These are phyloP conservation scores for Hyaloscypha hepaticicola DNA, from an alignment of 495 filamentous ascomycete genomes.

Conservation along the genomic window DNA sequence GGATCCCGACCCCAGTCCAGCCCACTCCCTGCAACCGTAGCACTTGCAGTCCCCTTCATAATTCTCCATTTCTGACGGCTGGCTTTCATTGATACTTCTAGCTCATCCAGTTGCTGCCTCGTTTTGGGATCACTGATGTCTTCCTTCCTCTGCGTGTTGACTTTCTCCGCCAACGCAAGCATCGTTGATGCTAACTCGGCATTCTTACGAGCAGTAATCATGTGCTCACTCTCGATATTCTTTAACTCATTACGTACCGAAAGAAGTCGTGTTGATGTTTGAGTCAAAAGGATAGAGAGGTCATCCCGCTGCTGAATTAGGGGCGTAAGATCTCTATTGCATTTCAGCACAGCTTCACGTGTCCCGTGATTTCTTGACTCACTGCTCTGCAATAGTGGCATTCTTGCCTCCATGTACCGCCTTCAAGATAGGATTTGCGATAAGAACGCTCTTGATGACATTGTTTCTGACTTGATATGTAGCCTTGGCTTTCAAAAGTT, in stretches of 20 bases:
- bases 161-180: slow-evolving; percentile 57
- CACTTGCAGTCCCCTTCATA: slow-evolving; percentile 72
- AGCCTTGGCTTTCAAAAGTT: slow-evolving; percentile 67
- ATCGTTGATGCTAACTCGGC: slow-evolving; percentile 58
- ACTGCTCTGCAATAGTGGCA: slow-evolving; percentile 68
- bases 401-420: slow-evolving; percentile 69
- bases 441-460: slow-evolving; percentile 64
- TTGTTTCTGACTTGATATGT: slow-evolving; percentile 64
- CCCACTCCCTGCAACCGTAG: slow-evolving; percentile 77
- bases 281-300: slow-evolving; percentile 58
- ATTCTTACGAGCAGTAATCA: slow-evolving; percentile 57
- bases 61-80: slow-evolving; percentile 65
- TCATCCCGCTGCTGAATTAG: slow-evolving; percentile 66
- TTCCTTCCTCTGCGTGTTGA: slow-evolving; percentile 50
- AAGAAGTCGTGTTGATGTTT: slow-evolving; percentile 51
- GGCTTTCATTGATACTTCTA: slow-evolving; percentile 54
- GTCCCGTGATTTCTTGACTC: slow-evolving; percentile 19
- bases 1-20: slow-evolving; percentile 78
- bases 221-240: slow-evolving; percentile 53
- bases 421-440: slow-evolving; percentile 71
- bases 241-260: slow-evolving; percentile 48
- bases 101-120: slow-evolving; percentile 50
- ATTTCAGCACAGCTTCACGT: background rate
- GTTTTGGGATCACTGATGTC: slow-evolving; percentile 49
- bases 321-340: slow-evolving; percentile 60